Percentiles rank a stretch among this genome's conserved stretches.
Evolutionary conservation across 495 filamentous ascomycete species (phyloP).

Genomic region (Podospora didyma): DNA sequence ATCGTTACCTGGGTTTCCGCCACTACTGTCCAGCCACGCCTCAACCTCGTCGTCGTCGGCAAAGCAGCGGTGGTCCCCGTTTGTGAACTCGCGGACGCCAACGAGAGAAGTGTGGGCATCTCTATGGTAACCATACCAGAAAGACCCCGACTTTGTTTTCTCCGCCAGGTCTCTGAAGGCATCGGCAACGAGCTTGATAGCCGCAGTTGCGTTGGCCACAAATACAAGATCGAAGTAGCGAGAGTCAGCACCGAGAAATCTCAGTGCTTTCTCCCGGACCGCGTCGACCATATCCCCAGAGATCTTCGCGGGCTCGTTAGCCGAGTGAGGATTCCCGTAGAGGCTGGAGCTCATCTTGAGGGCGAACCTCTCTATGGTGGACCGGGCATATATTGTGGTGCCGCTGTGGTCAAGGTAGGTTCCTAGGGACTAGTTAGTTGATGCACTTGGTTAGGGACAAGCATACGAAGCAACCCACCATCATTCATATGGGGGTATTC

Average conservation of each 20-base stretch:
- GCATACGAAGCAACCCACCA: conserved; percentile 21
- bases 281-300: conserved; percentile 58
- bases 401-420: conserved; percentile 73
- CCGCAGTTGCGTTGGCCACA: conserved; percentile 87
- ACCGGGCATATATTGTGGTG: conserved; percentile 66
- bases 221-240: conserved; percentile 84
- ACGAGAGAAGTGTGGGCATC: conserved; percentile 73
- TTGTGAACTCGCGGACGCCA: conserved; percentile 61
- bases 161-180: conserved; percentile 55
- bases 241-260: conserved; percentile 82
- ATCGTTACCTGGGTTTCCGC: not conserved
- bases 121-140: conserved; percentile 73
- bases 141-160: conserved; percentile 36
- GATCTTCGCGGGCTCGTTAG: conserved; percentile 58
- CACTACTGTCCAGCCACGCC: conserved; percentile 49
- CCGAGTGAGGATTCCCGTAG: conserved; percentile 75
- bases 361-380: conserved; percentile 57
- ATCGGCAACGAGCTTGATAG: conserved; percentile 75
- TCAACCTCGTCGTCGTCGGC: conserved; percentile 61
- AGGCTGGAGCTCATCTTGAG: conserved; percentile 54
- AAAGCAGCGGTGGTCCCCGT: conserved; percentile 54
- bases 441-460: not conserved
- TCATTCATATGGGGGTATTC: conserved; percentile 48
- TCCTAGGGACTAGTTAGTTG: conserved; percentile 20
- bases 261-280: conserved; percentile 60